Percentiles rank a stretch among this genome's conserved stretches.
phyloP scores from a whole-genome alignment of 176 grass and related monocot species.

The Rhynchospora breviuscula region DNA sequence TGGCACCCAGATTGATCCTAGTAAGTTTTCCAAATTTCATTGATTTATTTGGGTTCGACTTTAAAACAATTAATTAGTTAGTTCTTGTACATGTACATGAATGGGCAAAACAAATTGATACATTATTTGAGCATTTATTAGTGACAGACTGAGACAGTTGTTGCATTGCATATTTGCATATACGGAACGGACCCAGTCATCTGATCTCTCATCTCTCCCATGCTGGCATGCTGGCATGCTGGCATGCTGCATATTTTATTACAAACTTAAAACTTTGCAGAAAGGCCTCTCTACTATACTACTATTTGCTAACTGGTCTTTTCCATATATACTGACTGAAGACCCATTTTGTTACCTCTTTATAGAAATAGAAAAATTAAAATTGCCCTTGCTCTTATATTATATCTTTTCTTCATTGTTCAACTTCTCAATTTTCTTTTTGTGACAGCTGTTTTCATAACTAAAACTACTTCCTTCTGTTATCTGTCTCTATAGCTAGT shows the following conservation, averaged over 20 bases:
- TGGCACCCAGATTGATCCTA: constrained; percentile 69
- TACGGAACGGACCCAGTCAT: no score
- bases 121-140: no score
- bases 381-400: not conserved
- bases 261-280: not conserved
- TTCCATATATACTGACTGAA: not conserved
- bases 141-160: no score
- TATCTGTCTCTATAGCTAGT: not conserved
- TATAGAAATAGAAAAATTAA: not conserved
- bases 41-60: no score
- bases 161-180: no score
- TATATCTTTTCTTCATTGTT: not conserved
- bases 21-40: constrained; percentile 31
- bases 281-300: not conserved
- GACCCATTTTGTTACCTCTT: not conserved
- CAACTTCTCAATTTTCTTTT: not conserved
- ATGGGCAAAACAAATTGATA: no score
- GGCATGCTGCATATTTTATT: not conserved
- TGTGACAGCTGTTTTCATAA: not conserved
- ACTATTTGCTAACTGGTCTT: not conserved
- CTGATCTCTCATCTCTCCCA: no score
- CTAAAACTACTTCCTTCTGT: not conserved
- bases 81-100: no score
- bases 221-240: not conserved
- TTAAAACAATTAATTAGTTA: no score